Base-by-base conservation (phyloP, 108 stramenopile genomes). In the Skeletonema costatum region DNA sequence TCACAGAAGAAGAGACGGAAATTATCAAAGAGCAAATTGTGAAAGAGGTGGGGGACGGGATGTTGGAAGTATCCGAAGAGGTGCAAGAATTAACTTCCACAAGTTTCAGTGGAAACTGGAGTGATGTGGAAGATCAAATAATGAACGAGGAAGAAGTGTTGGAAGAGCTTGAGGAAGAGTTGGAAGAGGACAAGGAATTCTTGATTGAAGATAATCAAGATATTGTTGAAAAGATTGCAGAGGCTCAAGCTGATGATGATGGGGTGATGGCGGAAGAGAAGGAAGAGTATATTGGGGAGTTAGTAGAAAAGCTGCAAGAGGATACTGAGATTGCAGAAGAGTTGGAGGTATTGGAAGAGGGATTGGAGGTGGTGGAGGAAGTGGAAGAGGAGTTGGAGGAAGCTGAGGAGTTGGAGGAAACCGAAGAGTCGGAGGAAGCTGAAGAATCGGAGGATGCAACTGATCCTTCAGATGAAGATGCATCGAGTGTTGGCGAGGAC, bases 21-120 rank as follows among this genome's bases (percentile, higher is more conserved):
- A 44, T 44, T 32, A 48, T 66, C 66, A 48, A 66, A 21, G 42
- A 44, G 6, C 48, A 66, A 14, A 31, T 66, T 42, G 66, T 41
- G 11, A 38, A 66, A 7, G 66, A 66, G 38, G 48, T 66, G 31
- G 30, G 48, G 9, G 66, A 48, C 0, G 66, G 48, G 66, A 35
- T 48, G 66, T 12, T 48, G 44, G 41, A 25, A 44, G 66, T 66
- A 1, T 12, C 25, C 16, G 65, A 41, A 36, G 65, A 66, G 33
- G 38, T 44, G 4, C 41, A 36, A 2, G 41, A 36, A 42, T 21
- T 36, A 32, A 65, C 30, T n/a, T 33, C 64, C 17, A 64, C 36
- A 32, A 39, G 17, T 16, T 14, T 5, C 3, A 16, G 63, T 14
- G 33, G 17, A 17, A 17, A 42, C 11, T 30, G 13, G 17, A 32